Evolutionary conservation across 306 rosid species (phyloP), one percentile per base, ranked within the genome.

Genomic region (Lablab purpureus): DNA sequence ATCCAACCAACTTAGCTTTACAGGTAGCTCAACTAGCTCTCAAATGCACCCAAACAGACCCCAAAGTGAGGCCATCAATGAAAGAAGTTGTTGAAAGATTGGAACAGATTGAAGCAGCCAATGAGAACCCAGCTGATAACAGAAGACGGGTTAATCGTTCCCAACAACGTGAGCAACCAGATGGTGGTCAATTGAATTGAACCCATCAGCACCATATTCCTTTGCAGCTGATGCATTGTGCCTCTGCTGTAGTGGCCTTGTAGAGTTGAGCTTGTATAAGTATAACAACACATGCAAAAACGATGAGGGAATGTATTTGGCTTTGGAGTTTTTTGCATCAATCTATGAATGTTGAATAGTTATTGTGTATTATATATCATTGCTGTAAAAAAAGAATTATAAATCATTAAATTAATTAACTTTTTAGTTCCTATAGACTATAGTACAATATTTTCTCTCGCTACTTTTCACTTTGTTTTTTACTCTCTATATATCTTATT

Each of bases 41-140:
- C 50, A 93, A 85, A 64, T 94, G 99, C 81, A 83, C 92, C 30
- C 89, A 74, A 75, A 40, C 68, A 68, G 94, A 92, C 6, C 88
- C 74, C 55, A 94, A 76, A 77, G 51, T 88, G 47, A 78, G 99
- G 45, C 99, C 97, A 17, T 79, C 99, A 13, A 94, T 94, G 97
- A 84, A 75, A 25, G 93, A 87, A 73, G 97, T 94, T 17, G 83
- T 92, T 43, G 97, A 87, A 74, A 87, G 82, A 71, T 70, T 92
- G 65, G 94, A 81, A 80, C 82, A 69, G 21, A 83, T 94, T 14
- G 89, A 92, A 80, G 82, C 93, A 19, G 88, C 77, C 11, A 81
- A 83, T 49, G 96, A 89, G 49, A 84, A 41, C 2, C 47, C 47
- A 10, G 14, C 14, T 41, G 47, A 41, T 41, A 41, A 77, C 28